Percentiles rank a stretch among this genome's conserved stretches.
Evolutionary conservation across 257 asterid species (phyloP).

Genomic region (Paraleonurus japonicus): DNA sequence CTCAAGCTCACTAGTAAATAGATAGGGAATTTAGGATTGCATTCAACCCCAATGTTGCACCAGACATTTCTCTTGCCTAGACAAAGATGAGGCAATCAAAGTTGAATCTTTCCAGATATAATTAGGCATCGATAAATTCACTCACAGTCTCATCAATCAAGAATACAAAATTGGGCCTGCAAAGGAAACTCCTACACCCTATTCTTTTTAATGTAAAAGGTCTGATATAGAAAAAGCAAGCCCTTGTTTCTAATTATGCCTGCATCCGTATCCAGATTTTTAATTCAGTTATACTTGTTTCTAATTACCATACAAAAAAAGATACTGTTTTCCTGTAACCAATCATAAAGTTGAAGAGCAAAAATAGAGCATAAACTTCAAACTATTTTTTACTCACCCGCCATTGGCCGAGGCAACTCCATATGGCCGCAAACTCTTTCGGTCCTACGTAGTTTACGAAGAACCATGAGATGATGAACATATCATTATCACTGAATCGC

Average conservation of each 20-base stretch:
- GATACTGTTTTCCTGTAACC: background rate
- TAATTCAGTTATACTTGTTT: background rate
- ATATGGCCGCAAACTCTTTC: constrained; percentile 66
- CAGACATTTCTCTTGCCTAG: background rate
- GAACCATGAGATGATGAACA: background rate
- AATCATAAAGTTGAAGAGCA: background rate
- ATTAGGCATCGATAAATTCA: background rate
- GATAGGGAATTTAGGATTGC: background rate
- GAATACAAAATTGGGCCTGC: background rate
- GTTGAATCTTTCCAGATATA: background rate
- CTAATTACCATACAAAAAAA: background rate
- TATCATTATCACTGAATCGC: constrained; percentile 1
- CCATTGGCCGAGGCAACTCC: constrained; percentile 90
- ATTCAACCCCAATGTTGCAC: background rate
- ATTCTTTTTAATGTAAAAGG: background rate
- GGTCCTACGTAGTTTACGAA: constrained; percentile 50
- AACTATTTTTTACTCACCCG: constrained; percentile 44
- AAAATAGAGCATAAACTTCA: constrained; percentile 3
- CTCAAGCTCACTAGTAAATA: background rate
- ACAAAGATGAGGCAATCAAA: background rate
- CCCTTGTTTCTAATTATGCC: background rate
- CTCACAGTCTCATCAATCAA: background rate
- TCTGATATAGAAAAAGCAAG: background rate
- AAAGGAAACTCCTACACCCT: constrained; percentile 1
- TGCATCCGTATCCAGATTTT: background rate